Base-by-base conservation (phyloP, 2,329 filamentous ascomycete species). In the Amylocarpus encephaloides region DNA sequence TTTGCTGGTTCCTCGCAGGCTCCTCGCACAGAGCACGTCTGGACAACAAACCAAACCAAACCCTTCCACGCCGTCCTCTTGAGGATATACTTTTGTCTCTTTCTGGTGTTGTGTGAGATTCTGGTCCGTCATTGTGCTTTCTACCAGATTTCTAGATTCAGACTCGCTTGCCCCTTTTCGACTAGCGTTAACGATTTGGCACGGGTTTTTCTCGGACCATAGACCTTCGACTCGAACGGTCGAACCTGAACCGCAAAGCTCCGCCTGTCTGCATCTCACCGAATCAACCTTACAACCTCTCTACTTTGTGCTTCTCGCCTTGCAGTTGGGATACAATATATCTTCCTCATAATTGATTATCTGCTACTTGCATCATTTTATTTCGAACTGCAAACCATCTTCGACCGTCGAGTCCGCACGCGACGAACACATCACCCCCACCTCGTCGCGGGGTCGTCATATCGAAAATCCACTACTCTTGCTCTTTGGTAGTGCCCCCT, bases 401-500 rank as follows among this genome's bases (percentile, higher is more conserved):
- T 16, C 29, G 43, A 34, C 46, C n/a, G 10, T 42, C 49, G 38
- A 51, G 39, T 16, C 36, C 41, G 12, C 43, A 26, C 15, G 43
- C 48, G 40, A 45, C 44, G 43, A 49, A 30, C 46, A 46, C 46
- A 48, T 53, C n/a, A n/a, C 56, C 58, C 58, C 58, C 56, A 58
- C 55, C 51, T 57, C 54, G 51, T 55, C 43, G 58, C 56, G 58
- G 56, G 58, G 58, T 60, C 48, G 47, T 52, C 43, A 56, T 40
- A 36, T 50, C 43, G 43, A 40, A 19, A 22, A 22, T 42, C 39
- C 49, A 34, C 46, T 26, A 48, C 38, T 15, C 46, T 46, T 26
- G 39, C 46, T 32, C 19, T 22, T n/a, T 11, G 9, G 26, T 36
- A 16, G 12, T 13, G 15, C 29, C 12, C 32, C 32, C 15, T 19